phyloP scores from a whole-genome alignment of 805 yeast species.

The Pichia sporocuriosa region DNA sequence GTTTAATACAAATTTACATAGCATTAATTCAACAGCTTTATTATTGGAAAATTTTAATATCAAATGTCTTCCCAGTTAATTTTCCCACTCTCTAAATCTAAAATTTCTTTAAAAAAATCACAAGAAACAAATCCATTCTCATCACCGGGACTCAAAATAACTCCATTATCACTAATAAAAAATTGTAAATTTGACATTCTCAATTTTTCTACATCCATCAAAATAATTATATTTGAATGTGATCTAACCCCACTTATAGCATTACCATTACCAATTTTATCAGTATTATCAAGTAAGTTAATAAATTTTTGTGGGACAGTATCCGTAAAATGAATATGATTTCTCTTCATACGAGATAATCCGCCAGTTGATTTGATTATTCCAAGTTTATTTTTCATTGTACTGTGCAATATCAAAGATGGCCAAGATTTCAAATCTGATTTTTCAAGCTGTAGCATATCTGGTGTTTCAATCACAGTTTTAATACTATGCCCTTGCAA shows the following conservation, averaged over 20 bases:
- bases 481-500: slow-evolving; percentile 84
- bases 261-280: neutral
- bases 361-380: slow-evolving; percentile 49
- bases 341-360: slow-evolving; percentile 61
- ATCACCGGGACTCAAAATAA: slow-evolving; percentile 61
- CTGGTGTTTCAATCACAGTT: slow-evolving; percentile 33
- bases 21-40: too few species aligned
- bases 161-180: slow-evolving; percentile 65
- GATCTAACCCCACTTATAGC: slow-evolving; percentile 71
- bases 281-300: slow-evolving; percentile 3
- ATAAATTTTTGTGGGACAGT: slow-evolving; percentile 36
- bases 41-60: too few species aligned
- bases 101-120: slow-evolving; percentile 34
- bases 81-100: slow-evolving; percentile 15
- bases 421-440: slow-evolving; percentile 39
- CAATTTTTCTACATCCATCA: slow-evolving; percentile 48
- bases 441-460: slow-evolving; percentile 14
- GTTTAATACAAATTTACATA: too few species aligned
- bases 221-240: slow-evolving; percentile 52
- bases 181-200: slow-evolving; percentile 41
- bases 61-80: slow-evolving; percentile 2
- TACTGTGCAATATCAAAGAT: slow-evolving; percentile 68
- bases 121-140: slow-evolving; percentile 43
- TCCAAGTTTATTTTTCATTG: slow-evolving; percentile 43
- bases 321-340: slow-evolving; percentile 81